Evolutionary conservation across 2,329 filamentous ascomycete genomes (phyloP).

Genomic region (Colletotrichum sp.): DNA sequence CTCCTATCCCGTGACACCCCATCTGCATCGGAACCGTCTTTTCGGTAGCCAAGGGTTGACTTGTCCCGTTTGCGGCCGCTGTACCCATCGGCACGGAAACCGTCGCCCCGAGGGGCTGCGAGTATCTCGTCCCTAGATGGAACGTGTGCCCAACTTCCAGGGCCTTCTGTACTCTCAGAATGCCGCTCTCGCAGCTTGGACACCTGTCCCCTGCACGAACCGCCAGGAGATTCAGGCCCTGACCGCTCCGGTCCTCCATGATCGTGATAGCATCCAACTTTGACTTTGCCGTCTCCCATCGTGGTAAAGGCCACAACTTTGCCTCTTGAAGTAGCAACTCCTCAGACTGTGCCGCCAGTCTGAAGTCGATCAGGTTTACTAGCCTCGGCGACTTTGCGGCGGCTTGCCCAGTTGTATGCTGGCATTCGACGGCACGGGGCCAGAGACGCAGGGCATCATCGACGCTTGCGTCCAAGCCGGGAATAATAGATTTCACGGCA

Average conservation of each 20-base stretch:
- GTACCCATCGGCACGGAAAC: constrained; percentile 52
- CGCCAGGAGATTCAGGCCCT: constrained; percentile 66
- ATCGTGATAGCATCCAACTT: constrained; percentile 26
- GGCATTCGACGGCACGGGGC: constrained; percentile 35
- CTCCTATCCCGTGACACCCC: constrained; percentile 96
- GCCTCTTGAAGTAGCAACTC: constrained; percentile 21
- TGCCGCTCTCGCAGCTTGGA: constrained; percentile 69
- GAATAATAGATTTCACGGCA: constrained; percentile 69
- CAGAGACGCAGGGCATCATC: constrained; percentile 63
- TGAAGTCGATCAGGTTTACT: constrained; percentile 40
- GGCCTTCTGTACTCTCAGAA: constrained; percentile 70
- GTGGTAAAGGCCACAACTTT: background rate
- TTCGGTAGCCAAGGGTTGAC: background rate
- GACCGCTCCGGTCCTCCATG: constrained; percentile 33
- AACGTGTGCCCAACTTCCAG: constrained; percentile 97
- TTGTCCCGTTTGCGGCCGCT: background rate
- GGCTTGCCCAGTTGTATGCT: constrained; percentile 25
- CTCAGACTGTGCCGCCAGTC: constrained; percentile 29
- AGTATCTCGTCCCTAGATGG: constrained; percentile 89
- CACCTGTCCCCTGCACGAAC: constrained; percentile 74
- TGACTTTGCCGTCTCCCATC: background rate
- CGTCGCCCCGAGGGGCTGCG: constrained; percentile 70
- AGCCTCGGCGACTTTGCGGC: constrained; percentile 19
- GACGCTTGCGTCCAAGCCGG: constrained; percentile 75
- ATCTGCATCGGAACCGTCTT: constrained; percentile 71